These are phyloP conservation scores for Penicillium goetzii DNA, from an alignment of 495 filamentous ascomycete genomes.

Conservation along the genomic window DNA sequence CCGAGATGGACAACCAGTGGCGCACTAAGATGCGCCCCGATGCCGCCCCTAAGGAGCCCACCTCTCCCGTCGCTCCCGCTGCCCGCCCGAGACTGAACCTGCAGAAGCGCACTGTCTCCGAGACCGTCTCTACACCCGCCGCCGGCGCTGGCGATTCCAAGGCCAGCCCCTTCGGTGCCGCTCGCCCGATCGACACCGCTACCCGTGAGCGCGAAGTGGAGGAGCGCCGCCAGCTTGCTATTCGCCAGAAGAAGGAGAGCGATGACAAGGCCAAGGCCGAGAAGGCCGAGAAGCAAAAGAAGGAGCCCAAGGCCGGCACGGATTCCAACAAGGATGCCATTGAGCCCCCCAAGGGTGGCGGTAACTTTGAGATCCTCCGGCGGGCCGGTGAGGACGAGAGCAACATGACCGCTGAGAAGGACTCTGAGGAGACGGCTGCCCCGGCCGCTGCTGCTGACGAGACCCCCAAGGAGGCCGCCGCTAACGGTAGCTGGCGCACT, in stretches of 20 bases:
- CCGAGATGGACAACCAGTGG: conserved; percentile 88
- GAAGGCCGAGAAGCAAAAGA: conserved; percentile 58
- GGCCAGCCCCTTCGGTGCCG: conserved; percentile 89
- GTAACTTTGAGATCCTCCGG: conserved; percentile 59
- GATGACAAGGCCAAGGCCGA: conserved; percentile 86
- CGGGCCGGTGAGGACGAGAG: conserved; percentile 52
- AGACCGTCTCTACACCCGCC: conserved; percentile 57
- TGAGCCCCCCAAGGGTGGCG: conserved; percentile 47
- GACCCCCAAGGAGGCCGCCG: conserved; percentile 39
- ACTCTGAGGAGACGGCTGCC: conserved; percentile 32
- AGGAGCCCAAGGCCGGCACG: conserved; percentile 51
- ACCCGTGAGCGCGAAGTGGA: conserved; percentile 85
- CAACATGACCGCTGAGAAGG: conserved; percentile 42
- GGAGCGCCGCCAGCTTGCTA: conserved; percentile 73
- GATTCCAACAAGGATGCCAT: conserved; percentile 52
- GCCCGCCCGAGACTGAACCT: conserved; percentile 81
- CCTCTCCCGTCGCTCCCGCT: conserved; percentile 50
- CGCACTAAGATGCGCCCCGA: conserved; percentile 82
- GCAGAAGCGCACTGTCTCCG: conserved; percentile 83
- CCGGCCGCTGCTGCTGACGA: conserved; percentile 41
- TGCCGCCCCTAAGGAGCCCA: conserved; percentile 60
- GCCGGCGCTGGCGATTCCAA: conserved; percentile 64
- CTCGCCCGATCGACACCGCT: conserved; percentile 86
- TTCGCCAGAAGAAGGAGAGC: conserved; percentile 82
- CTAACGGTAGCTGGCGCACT: conserved; percentile 49